Base-by-base conservation (phyloP, 345 rosid genomes). In the Arabis hirsuta region DNA sequence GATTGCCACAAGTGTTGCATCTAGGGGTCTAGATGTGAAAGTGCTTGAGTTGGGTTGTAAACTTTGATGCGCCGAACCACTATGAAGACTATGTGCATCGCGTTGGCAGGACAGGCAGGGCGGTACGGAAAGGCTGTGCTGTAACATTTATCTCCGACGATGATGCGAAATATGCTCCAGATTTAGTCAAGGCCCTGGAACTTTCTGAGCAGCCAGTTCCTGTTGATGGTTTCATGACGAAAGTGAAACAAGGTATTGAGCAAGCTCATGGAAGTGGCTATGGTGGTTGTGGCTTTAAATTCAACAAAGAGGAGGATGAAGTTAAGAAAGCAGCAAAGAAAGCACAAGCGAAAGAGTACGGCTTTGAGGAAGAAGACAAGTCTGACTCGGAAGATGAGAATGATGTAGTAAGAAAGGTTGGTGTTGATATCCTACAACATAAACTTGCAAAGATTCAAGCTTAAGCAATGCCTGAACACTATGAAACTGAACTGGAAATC, bases 151-250 rank as follows among this genome's bases (percentile, higher is more conserved):
- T 92, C 64, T 86, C 95, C 0, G 86, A 88, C 82, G 95, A 88
- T 4, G 95, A 92, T 75, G 92, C 88, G n/a, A 85, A 83, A 82
- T 92, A 88, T 83, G 92, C 98, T 1, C 98, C 96, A 38, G 96
- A 92, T 82, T 96, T 92, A 67, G 83, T 85, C 41, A 92, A 90
- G 79, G 96, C 96, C 24, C 62, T 92, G 82, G 87, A 85, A 64
- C 90, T 92, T 16, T 90, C 98, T 43, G 96, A 92, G 81, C 95
- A 92, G 78, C 85, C 84, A 76, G 95, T 90, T 74, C 98, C 95
- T 20, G 85, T 95, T 50, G 90, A 90, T 76, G 70, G 92, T 45
- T 92, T 90, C 65, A 83, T 85, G 92, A 85, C 83, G 13, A 92
- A 85, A 80, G 96, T 88, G 58, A 87, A 80, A 69, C 92, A 88